A percentile compares a stretch with the other conserved stretches of the same genome.
These are phyloP conservation scores for Naganishia kalamii DNA, from an alignment of 768 basidiomycete species.

Conservation along the genomic window DNA sequence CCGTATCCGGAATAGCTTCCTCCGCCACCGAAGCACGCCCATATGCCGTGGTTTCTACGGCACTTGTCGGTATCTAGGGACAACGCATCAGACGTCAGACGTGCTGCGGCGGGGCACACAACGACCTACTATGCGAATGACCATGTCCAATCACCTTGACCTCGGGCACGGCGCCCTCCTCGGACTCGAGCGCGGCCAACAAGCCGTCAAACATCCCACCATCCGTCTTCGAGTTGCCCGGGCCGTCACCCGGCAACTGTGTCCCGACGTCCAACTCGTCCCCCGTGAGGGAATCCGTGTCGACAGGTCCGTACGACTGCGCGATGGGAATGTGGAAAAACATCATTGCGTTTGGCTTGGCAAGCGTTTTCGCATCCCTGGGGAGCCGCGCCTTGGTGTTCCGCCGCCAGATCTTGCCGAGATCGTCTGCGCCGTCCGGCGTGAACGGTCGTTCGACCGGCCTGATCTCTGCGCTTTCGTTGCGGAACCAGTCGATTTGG, in stretches of 20 bases:
- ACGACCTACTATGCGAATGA: conserved; percentile 68
- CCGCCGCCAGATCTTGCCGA: conserved; percentile 58
- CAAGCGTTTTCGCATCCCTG: conserved; percentile 48
- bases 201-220: conserved; percentile 79
- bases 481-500: conserved; percentile 86
- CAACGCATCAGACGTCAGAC: not conserved
- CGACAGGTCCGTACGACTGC: conserved; percentile 67
- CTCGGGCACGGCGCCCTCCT: conserved; percentile 57
- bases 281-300: conserved; percentile 59
- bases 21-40: conserved; percentile 86
- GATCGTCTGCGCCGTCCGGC: conserved; percentile 67
- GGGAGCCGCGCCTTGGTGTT: conserved; percentile 17
- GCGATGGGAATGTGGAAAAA: conserved; percentile 95
- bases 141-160: conserved; percentile 87
- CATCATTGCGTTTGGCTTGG: conserved; percentile 92
- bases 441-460: conserved; percentile 75
- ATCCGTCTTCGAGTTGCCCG: conserved; percentile 48
- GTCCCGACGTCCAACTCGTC: conserved; percentile 65
- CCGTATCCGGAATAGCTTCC: conserved; percentile 78
- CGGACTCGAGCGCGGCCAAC: conserved; percentile 58
- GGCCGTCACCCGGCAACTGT: conserved; percentile 53
- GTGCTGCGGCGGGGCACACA: not conserved
- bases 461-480: conserved; percentile 65
- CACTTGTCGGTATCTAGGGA: conserved; percentile 79
- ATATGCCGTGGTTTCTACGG: conserved; percentile 72